Evolutionary conservation across 768 basidiomycete species (phyloP).

Genomic region (Mycena amicta): DNA sequence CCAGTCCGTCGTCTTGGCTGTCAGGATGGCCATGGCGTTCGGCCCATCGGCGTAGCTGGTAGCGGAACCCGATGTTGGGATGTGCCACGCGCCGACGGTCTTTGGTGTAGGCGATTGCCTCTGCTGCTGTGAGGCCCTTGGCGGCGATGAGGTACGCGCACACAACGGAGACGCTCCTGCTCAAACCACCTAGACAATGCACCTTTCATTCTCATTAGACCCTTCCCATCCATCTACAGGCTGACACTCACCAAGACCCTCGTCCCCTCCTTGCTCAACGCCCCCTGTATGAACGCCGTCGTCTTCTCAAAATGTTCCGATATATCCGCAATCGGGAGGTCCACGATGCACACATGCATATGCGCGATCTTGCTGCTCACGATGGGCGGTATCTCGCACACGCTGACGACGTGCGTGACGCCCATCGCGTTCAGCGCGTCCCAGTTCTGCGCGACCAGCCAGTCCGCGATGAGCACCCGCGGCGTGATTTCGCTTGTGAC

Average conservation of each 20-base stretch:
- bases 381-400: conserved; percentile 35
- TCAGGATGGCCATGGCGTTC: conserved; percentile 13
- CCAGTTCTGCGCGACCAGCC: conserved; percentile 38
- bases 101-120: conserved; percentile 42
- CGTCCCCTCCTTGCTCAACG: conserved; percentile 38
- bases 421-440: conserved; percentile 41
- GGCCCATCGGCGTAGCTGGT: conserved; percentile 42
- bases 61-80: conserved; percentile 48
- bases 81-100: conserved; percentile 41
- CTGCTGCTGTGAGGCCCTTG: conserved; percentile 39
- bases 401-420: conserved; percentile 56
- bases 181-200: conserved; percentile 54
- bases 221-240: not conserved
- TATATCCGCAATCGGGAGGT: conserved; percentile 42
- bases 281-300: conserved; percentile 50
- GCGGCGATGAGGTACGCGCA: conserved; percentile 46
- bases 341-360: conserved; percentile 32
- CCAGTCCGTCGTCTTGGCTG: not conserved
- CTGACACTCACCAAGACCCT: conserved; percentile 42
- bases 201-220: conserved; percentile 35
- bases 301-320: conserved; percentile 44
- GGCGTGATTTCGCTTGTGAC: conserved; percentile 39
- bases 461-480: conserved; percentile 49
- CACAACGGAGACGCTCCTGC: conserved; percentile 51
- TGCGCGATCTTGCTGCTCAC: conserved; percentile 27